Conservation (phyloP, 2,329 filamentous ascomycete genomes). For the Nigrograna mackinnonii region DNA sequence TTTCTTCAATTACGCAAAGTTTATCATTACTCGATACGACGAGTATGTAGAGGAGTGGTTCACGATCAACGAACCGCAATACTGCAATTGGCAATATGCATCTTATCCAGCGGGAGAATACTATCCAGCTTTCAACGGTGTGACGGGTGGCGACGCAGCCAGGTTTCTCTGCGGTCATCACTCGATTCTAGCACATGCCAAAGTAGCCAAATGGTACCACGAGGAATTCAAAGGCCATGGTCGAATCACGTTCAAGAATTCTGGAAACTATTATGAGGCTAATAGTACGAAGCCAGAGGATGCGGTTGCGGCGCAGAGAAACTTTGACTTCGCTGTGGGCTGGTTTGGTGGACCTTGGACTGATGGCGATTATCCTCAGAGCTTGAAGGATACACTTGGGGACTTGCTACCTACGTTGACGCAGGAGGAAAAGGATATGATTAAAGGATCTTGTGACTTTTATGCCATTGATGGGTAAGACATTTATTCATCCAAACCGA, state of each 20-base stretch:
- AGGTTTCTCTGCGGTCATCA: slow-evolving; percentile 51
- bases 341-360: slow-evolving; percentile 54
- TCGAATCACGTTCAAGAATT: slow-evolving; percentile 49
- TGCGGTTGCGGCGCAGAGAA: slow-evolving; percentile 40
- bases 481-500: background rate
- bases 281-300: slow-evolving; percentile 41
- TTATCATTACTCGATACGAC: slow-evolving; percentile 46
- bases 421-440: slow-evolving; percentile 42
- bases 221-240: slow-evolving; percentile 48
- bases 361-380: slow-evolving; percentile 47
- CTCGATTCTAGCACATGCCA: slow-evolving; percentile 47
- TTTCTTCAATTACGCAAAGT: slow-evolving; percentile 48
- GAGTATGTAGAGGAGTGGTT: slow-evolving; percentile 45
- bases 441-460: slow-evolving; percentile 50
- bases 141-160: slow-evolving; percentile 44
- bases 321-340: slow-evolving; percentile 46
- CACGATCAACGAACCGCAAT: slow-evolving; percentile 48
- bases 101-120: slow-evolving; percentile 48
- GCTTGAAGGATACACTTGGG: slow-evolving; percentile 44
- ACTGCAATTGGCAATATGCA: slow-evolving; percentile 54
- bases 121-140: slow-evolving; percentile 49
- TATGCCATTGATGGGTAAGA: slow-evolving; percentile 45
- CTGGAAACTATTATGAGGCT: slow-evolving; percentile 45
- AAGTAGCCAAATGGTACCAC: slow-evolving; percentile 50
- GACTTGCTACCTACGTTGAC: slow-evolving; percentile 43